These are phyloP conservation scores for Alternaria conjuncta DNA, from an alignment of 2,329 filamentous ascomycete genomes.

Conservation along the genomic window DNA sequence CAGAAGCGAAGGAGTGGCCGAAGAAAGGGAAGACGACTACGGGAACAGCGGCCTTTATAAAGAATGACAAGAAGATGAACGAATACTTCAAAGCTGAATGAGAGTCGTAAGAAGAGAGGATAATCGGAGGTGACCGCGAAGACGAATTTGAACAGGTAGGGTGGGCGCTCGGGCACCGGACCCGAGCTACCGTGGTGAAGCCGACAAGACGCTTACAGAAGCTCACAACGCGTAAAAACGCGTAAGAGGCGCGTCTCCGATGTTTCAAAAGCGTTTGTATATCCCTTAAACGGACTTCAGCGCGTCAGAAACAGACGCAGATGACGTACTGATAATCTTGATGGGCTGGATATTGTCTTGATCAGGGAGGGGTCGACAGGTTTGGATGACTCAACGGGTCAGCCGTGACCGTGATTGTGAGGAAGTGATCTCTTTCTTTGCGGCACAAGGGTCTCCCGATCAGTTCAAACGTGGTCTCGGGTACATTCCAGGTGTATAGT, in stretches of 20 bases:
- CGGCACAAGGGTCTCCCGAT: not conserved
- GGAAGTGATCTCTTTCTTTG: not conserved
- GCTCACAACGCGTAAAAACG: not conserved
- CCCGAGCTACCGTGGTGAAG: slow-evolving; percentile 13
- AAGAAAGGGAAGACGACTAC: not conserved
- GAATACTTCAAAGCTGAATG: not conserved
- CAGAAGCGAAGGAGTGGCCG: not conserved
- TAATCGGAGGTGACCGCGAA: not conserved
- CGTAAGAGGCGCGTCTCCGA: not conserved
- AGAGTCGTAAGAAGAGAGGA: not conserved
- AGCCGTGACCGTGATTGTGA: not conserved
- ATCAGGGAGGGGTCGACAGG: not conserved
- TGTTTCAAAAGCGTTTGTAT: not conserved
- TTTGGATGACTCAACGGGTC: not conserved
- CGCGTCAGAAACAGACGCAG: not conserved
- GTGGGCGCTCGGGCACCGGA: not conserved
- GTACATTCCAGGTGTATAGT: not conserved
- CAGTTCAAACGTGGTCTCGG: not conserved
- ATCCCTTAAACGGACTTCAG: not conserved
- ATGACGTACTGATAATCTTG: not conserved
- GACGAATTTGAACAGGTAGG: not conserved
- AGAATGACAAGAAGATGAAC: not conserved
- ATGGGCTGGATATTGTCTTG: not conserved
- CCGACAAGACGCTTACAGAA: not conserved
- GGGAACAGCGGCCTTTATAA: not conserved